These are phyloP conservation scores for Aspergillus asperescens DNA, from an alignment of 495 filamentous ascomycete genomes.

Conservation along the genomic window DNA sequence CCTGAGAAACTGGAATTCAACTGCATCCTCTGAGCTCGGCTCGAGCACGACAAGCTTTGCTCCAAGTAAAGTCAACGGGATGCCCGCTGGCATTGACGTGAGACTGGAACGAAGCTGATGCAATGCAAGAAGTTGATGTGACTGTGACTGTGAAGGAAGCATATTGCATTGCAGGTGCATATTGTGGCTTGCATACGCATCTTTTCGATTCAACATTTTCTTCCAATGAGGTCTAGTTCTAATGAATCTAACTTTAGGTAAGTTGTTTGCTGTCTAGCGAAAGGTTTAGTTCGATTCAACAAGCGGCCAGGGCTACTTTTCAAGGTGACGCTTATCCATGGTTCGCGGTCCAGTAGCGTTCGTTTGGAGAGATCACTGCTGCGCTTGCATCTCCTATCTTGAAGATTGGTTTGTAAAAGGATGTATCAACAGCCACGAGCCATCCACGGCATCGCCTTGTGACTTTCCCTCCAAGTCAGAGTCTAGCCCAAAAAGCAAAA, in stretches of 20 bases:
- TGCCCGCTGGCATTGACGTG: not conserved
- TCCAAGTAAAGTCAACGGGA: not conserved
- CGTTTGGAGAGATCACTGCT: too few species aligned
- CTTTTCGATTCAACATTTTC: not conserved
- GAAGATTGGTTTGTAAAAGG: too few species aligned
- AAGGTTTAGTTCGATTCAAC: not conserved
- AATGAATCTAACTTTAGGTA: not conserved
- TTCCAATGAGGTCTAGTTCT: not conserved
- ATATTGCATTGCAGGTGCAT: slow-evolving; percentile 6
- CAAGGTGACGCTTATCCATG: too few species aligned
- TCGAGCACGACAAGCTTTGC: not conserved
- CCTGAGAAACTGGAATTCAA: not conserved
- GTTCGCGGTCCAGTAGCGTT: too few species aligned
- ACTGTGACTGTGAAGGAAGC: slow-evolving; percentile 1
- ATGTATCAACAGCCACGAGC: too few species aligned
- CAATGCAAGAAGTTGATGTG: slow-evolving; percentile 2
- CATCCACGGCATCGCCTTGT: too few species aligned
- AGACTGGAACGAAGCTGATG: not conserved
- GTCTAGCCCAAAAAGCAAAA: too few species aligned
- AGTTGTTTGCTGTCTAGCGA: not conserved
- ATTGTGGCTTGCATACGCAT: slow-evolving; percentile 1
- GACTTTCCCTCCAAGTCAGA: too few species aligned
- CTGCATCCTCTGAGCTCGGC: not conserved
- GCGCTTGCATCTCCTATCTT: too few species aligned
- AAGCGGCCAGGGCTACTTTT: too few species aligned